These are phyloP conservation scores for Marchantia polymorpha DNA, from an alignment of 225 moss, liverwort and hornwort species.

Conservation along the genomic window DNA sequence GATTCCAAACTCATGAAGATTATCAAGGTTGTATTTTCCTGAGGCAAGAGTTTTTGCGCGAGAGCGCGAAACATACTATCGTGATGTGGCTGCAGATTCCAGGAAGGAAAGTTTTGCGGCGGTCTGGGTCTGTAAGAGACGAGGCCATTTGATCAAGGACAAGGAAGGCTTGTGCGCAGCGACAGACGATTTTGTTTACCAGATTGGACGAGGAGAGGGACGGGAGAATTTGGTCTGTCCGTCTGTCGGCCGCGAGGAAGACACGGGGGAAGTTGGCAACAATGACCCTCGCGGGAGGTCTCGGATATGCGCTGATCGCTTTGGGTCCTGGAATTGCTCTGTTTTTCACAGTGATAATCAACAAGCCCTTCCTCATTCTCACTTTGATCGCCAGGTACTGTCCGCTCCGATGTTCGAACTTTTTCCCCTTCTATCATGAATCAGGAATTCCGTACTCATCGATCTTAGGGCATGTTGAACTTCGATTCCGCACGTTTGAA, in stretches of 20 bases:
- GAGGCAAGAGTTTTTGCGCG: no score
- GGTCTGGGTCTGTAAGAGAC: no score
- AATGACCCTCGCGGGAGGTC: slow-evolving; percentile 71
- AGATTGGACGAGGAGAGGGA: neutral
- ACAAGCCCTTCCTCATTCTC: slow-evolving; percentile 80
- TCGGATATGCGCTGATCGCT: slow-evolving; percentile 79
- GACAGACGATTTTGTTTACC: no score
- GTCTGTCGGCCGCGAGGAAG: neutral
- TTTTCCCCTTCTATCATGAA: neutral
- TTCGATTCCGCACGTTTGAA: no score
- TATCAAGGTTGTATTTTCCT: no score
- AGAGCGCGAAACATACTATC: no score
- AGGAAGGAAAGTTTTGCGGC: no score
- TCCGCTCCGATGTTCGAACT: neutral
- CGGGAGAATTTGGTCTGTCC: neutral
- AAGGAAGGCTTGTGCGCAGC: no score
- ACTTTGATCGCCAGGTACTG: slow-evolving; percentile 62
- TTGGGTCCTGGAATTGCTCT: slow-evolving; percentile 52
- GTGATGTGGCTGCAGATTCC: no score
- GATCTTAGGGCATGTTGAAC: no score
- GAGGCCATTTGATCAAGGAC: no score
- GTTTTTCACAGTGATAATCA: slow-evolving; percentile 45
- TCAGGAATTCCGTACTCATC: neutral
- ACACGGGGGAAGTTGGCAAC: slow-evolving; percentile 8
- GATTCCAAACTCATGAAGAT: no score